phyloP scores from a whole-genome alignment of 78 protist species.

The Creolimax fragrantissima region DNA sequence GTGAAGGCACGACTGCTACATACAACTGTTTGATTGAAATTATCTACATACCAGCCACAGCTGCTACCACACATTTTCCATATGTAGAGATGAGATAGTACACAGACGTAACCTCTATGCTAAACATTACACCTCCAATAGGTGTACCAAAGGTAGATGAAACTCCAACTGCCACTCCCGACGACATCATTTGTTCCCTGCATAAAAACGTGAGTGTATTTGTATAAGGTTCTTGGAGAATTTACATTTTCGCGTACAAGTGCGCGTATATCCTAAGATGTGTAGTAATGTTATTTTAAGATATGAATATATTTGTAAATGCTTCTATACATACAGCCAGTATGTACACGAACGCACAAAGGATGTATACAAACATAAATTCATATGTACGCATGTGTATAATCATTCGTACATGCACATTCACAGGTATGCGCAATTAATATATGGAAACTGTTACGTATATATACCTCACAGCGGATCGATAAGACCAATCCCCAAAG shows the following conservation, averaged over 20 bases:
- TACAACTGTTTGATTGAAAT: too few relatives aligned
- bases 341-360: too few relatives aligned
- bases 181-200: constrained; percentile 28
- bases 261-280: too few relatives aligned
- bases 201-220: background rate
- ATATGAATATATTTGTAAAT: too few relatives aligned
- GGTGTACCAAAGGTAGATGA: constrained; percentile 84
- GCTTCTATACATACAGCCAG: too few relatives aligned
- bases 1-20: too few relatives aligned
- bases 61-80: background rate
- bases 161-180: constrained; percentile 69
- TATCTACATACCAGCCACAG: constrained; percentile 4
- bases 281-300: too few relatives aligned
- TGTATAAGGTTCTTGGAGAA: background rate
- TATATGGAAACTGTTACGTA: background rate
- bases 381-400: too few relatives aligned
- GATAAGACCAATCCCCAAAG: background rate
- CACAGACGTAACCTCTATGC: constrained; percentile 73
- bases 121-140: constrained; percentile 79
- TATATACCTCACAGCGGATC: background rate
- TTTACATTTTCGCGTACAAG: background rate
- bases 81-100: constrained; percentile 44
- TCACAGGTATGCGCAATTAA: background rate
- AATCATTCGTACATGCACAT: background rate
- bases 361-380: too few relatives aligned